Percentiles rank a stretch among this genome's conserved stretches.
Evolutionary conservation across 1,139 yeast species (phyloP).

Genomic region (Scheffersomyces segobiensis): DNA sequence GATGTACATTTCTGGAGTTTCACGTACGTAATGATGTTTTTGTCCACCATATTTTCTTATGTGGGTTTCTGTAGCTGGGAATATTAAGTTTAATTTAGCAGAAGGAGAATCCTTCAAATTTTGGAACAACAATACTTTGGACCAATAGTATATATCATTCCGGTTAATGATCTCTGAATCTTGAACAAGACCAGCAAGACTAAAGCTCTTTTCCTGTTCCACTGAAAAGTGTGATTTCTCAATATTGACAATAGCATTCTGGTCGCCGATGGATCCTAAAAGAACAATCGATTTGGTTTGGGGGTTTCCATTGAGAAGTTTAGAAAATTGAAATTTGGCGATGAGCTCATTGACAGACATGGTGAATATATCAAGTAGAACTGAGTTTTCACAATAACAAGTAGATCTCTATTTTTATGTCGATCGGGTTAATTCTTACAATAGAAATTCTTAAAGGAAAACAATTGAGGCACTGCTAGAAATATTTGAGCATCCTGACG

Average conservation of each 20-base stretch:
- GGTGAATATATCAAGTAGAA: background rate
- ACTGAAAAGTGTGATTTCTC: slow-evolving; percentile 67
- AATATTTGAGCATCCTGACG: background rate
- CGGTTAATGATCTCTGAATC: slow-evolving; percentile 50
- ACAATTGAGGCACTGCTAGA: background rate
- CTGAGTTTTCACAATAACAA: too few relatives aligned
- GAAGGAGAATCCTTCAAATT: slow-evolving; percentile 51
- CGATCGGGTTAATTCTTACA: background rate
- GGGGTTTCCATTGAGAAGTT: slow-evolving; percentile 56
- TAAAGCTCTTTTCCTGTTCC: slow-evolving; percentile 16
- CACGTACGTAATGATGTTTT: slow-evolving; percentile 58
- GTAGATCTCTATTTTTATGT: background rate
- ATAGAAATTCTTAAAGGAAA: background rate
- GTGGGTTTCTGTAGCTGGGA: slow-evolving; percentile 89
- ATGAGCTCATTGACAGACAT: slow-evolving; percentile 22
- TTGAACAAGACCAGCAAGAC: slow-evolving; percentile 24
- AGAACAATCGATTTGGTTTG: slow-evolving; percentile 63
- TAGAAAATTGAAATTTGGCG: slow-evolving; percentile 37
- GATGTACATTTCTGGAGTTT: slow-evolving; percentile 77
- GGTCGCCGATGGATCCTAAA: slow-evolving; percentile 60
- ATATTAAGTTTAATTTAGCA: slow-evolving; percentile 74
- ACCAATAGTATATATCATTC: slow-evolving; percentile 89
- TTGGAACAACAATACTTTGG: slow-evolving; percentile 53
- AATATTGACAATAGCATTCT: slow-evolving; percentile 68
- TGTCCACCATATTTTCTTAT: slow-evolving; percentile 71